phyloP scores from a whole-genome alignment of 83 land plant species.

The Thuja plicata region DNA sequence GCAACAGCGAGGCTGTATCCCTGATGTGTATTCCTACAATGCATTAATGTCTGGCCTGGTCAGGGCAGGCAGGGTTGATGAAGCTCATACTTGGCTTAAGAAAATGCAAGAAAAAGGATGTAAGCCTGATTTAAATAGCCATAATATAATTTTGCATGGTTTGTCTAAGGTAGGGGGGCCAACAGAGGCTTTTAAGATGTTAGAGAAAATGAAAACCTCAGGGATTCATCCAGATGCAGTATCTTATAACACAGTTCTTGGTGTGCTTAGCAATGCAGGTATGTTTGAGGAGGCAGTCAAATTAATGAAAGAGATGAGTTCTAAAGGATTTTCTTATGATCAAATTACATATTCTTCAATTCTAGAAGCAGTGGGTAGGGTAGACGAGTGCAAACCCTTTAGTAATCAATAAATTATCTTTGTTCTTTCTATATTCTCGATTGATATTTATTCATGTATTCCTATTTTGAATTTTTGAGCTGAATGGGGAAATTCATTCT shows the following conservation, averaged over 20 bases:
- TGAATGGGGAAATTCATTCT: not conserved
- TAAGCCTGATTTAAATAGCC: constrained; percentile 42
- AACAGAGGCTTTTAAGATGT: constrained; percentile 58
- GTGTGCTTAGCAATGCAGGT: constrained; percentile 74
- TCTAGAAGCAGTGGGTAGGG: constrained; percentile 63
- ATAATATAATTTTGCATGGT: constrained; percentile 67
- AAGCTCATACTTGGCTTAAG: constrained; percentile 55
- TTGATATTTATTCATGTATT: not conserved
- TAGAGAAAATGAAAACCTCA: constrained; percentile 54
- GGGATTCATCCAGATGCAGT: constrained; percentile 72
- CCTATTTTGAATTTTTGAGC: not conserved
- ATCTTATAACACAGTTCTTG: constrained; percentile 74
- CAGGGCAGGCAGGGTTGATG: constrained; percentile 58
- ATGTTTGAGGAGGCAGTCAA: constrained; percentile 80
- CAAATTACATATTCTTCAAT: constrained; percentile 70
- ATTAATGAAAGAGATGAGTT: constrained; percentile 73
- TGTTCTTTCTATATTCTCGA: not conserved
- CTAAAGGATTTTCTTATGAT: constrained; percentile 61
- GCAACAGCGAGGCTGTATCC: constrained; percentile 51
- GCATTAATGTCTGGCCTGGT: constrained; percentile 80
- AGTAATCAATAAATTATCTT: not conserved
- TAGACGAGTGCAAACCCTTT: constrained; percentile 41
- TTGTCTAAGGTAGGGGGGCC: constrained; percentile 61
- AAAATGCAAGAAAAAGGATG: constrained; percentile 68
- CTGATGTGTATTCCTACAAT: constrained; percentile 71